These are phyloP conservation scores for Lineolata rhizophorae DNA, from an alignment of 495 filamentous ascomycete species.

Conservation along the genomic window DNA sequence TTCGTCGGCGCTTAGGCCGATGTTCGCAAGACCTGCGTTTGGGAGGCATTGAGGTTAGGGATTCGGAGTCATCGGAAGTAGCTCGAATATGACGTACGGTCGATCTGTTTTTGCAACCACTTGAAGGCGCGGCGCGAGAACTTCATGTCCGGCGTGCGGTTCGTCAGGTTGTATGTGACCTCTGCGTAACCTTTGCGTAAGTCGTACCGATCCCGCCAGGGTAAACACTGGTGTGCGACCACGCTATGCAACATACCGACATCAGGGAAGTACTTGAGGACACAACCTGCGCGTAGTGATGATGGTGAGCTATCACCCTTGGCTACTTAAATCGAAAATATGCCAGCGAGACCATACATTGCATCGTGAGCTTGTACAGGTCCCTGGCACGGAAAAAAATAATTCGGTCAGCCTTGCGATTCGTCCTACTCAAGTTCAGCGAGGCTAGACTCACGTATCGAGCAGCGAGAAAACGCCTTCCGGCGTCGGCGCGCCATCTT, in stretches of 20 bases:
- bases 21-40: constrained; percentile 54
- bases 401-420: neutral
- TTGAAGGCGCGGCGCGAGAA: constrained; percentile 58
- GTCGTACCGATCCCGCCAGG: neutral
- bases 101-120: constrained; percentile 69
- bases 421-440: too few relatives aligned
- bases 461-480: constrained; percentile 75
- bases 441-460: constrained; percentile 35
- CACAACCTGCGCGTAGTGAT: constrained; percentile 40
- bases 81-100: constrained; percentile 28
- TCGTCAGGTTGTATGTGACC: constrained; percentile 84
- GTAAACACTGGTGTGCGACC: neutral
- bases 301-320: neutral
- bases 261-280: constrained; percentile 73
- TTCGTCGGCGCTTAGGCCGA: constrained; percentile 58
- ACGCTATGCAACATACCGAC: constrained; percentile 31
- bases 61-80: neutral
- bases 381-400: constrained; percentile 22
- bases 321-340: neutral
- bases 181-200: constrained; percentile 8
- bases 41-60: too few relatives aligned
- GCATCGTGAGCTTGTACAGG: constrained; percentile 97
- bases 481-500: constrained; percentile 12
- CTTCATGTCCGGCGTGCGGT: constrained; percentile 85
- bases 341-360: too few relatives aligned